Base-by-base conservation (phyloP, 2,329 filamentous ascomycete genomes). In the Aspergillus ruber region DNA sequence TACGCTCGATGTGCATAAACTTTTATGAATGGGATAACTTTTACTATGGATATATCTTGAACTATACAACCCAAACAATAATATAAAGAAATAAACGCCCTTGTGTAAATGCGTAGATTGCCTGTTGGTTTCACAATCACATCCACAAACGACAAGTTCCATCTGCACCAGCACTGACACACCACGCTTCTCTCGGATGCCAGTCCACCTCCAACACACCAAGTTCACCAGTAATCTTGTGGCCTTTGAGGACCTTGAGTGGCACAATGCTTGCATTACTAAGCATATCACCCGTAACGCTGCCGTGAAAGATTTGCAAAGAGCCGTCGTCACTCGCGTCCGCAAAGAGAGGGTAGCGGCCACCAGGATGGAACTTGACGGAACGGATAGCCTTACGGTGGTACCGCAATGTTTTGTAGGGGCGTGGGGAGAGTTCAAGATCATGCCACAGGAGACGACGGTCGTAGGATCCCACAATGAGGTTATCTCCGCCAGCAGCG, bases 211-310 rank as follows among this genome's bases (percentile, higher is more conserved):
- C 91, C 76, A 97, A 78, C 13, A 97, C 90, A 56, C 93, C 93
- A 49, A 98, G 72, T 56, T 90, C 85, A 63, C 82, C 86, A 63
- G 86, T 85, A 2, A 97, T 83, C 70, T 85, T 87, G 72, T 98
- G 93, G 1, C 93, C 93, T 62, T 82, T 85, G 43, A 98, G 78
- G 62, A 95, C 89, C 78, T 97, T 98, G 53, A 98, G 79, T 7
- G 93, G 93, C 44, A 97, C 93, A 62, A 98, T 95, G 12, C 86
- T 94, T 6, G 93, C 90, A 63, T 95, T 95, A 74, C 95, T 90
- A 81, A 98, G 88, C 66, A 95, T 76, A 66, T 98, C 93, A 51
- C 84, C 89, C 25, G 94, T 90, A 23, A 97, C 91, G 71, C 91
- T 95, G 48, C 90, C 91, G 66, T 97, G 91, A 81, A 97, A 97